These are phyloP conservation scores for Saitozyma sp. DNA, from an alignment of 768 basidiomycete genomes.

Conservation along the genomic window DNA sequence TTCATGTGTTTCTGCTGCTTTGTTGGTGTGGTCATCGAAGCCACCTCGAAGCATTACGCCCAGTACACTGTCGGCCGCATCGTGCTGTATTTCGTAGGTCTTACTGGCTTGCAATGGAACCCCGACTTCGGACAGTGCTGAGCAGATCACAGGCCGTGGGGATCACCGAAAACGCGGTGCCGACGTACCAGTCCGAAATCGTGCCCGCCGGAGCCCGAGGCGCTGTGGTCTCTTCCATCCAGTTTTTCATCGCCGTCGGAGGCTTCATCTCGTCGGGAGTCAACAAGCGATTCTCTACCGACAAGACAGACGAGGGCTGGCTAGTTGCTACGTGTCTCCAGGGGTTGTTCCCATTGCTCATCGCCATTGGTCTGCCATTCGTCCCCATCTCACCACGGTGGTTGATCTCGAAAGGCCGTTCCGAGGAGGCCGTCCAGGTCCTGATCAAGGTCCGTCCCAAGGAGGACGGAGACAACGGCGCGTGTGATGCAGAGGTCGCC, in stretches of 20 bases:
- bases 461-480: conserved; percentile 1
- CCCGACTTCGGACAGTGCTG: too few relatives aligned
- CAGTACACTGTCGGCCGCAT: conserved; percentile 10
- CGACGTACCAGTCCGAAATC: conserved; percentile 14
- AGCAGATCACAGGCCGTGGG: not conserved
- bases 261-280: not conserved
- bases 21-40: not conserved
- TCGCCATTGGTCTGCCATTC: conserved; percentile 1
- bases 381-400: conserved; percentile 1
- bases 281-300: not conserved
- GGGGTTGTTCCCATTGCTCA: not conserved
- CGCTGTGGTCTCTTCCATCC: not conserved
- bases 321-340: not conserved
- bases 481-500: conserved; percentile 7
- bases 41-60: not conserved
- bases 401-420: conserved; percentile 4
- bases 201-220: not conserved
- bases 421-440: conserved; percentile 4
- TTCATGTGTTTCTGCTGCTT: too few relatives aligned
- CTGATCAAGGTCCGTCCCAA: conserved; percentile 7
- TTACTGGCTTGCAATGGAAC: too few relatives aligned
- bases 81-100: conserved; percentile 4
- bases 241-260: conserved; percentile 3
- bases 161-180: conserved; percentile 3
- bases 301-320: not conserved